Evolutionary conservation across 306 rosid species (phyloP).

Genomic region (Mimosa pudica): DNA sequence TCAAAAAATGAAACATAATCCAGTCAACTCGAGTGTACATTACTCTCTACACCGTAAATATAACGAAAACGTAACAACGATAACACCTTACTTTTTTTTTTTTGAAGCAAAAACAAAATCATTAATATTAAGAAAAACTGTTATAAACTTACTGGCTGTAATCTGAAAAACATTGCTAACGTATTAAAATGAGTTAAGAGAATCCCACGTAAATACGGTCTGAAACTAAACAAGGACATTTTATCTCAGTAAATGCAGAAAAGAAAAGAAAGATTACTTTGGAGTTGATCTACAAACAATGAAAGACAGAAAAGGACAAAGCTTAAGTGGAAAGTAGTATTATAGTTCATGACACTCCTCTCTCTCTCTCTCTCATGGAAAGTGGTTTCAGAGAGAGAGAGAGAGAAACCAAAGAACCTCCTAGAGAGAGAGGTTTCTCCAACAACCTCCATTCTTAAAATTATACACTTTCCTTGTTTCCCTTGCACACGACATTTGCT

Average conservation of each 20-base stretch:
- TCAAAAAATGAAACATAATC: background rate
- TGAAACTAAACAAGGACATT: too few species aligned
- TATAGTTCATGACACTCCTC: conserved; percentile 21
- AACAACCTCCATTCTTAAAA: conserved; percentile 43
- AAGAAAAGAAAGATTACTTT: background rate
- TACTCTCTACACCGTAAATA: background rate
- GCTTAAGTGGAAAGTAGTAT: conserved; percentile 35
- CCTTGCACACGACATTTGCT: conserved; percentile 22
- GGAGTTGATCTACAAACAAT: background rate
- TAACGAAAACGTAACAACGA: background rate
- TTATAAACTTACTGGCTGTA: too few species aligned
- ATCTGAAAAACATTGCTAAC: too few species aligned
- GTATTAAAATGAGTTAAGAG: background rate
- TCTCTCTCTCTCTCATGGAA: conserved; percentile 58
- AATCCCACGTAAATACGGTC: too few species aligned
- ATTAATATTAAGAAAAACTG: too few species aligned
- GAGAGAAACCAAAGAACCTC: background rate
- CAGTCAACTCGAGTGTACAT: background rate
- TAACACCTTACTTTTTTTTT: background rate
- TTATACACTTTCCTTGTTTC: conserved; percentile 38
- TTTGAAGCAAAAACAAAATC: too few species aligned
- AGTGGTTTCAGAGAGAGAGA: conserved; percentile 43
- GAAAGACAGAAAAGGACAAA: conserved; percentile 47
- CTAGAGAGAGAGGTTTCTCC: conserved; percentile 17
- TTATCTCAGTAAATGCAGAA: background rate